Percentiles rank a stretch among this genome's conserved stretches.
phyloP scores from a whole-genome alignment of 192 early-diverging fungal genomes.

The Gaertneriomyces sp. region DNA sequence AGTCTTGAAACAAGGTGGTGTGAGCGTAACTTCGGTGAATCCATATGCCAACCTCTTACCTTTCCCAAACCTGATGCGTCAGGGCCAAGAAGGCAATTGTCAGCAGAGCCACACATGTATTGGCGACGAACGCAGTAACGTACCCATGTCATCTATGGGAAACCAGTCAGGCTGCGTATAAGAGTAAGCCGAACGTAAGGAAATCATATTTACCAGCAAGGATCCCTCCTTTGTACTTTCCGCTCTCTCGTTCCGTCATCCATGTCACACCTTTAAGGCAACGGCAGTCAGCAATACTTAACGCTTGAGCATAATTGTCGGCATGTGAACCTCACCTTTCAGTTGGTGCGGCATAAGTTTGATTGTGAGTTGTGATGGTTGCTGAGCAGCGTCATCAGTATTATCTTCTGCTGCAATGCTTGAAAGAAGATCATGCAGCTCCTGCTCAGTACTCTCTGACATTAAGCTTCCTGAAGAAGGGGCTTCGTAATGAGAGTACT shows the following conservation, averaged over 20 bases:
- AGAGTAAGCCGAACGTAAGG: not conserved
- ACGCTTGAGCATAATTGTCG: too few species aligned
- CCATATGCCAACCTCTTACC: not conserved
- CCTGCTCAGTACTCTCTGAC: conserved; percentile 12
- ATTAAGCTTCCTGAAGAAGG: not conserved
- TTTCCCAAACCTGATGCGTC: conserved; percentile 14
- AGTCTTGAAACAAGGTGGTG: conserved; percentile 64
- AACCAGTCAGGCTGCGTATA: not conserved
- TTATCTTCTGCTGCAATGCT: conserved; percentile 20
- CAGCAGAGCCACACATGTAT: too few species aligned
- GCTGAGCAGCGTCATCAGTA: conserved; percentile 3
- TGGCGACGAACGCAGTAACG: conserved; percentile 2
- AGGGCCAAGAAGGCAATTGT: too few species aligned
- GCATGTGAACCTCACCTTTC: conserved; percentile 7
- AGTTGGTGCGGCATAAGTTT: conserved; percentile 28
- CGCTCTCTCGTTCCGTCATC: conserved; percentile 42
- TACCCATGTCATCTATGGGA: conserved; percentile 31
- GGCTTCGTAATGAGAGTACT: too few species aligned
- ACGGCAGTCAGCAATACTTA: not conserved
- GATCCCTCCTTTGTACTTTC: conserved; percentile 33
- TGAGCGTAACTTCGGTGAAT: not conserved
- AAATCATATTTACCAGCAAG: conserved; percentile 24
- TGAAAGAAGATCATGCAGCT: conserved; percentile 18
- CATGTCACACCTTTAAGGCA: conserved; percentile 27
- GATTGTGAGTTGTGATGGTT: conserved; percentile 19